These are phyloP conservation scores for Penicillium polonicum DNA, from an alignment of 2,329 filamentous ascomycete genomes.

Conservation along the genomic window DNA sequence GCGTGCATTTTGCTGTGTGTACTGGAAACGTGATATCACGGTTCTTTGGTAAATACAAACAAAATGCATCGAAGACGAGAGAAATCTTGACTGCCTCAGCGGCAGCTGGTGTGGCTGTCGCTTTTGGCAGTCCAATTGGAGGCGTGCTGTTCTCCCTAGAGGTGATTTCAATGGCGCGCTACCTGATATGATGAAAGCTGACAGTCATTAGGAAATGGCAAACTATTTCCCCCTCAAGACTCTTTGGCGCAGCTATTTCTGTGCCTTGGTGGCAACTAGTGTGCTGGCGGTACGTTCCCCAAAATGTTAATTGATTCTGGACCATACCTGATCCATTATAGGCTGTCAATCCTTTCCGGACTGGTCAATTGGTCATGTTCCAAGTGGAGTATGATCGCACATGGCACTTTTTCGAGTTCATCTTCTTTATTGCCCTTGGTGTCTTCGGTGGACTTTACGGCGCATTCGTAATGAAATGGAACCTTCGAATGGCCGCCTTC, in stretches of 20 bases:
- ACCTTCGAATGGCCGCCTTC: constrained; percentile 84
- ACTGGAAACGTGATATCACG: constrained; percentile 95
- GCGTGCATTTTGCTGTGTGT: constrained; percentile 98
- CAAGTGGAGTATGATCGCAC: constrained; percentile 92
- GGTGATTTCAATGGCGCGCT: constrained; percentile 32
- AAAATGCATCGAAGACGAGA: constrained; percentile 88
- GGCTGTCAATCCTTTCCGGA: constrained; percentile 96
- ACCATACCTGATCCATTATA: constrained; percentile 24
- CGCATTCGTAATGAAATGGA: constrained; percentile 97
- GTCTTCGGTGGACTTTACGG: constrained; percentile 94
- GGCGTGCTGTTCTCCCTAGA: constrained; percentile 95
- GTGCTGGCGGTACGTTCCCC: constrained; percentile 65
- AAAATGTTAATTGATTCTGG: background rate
- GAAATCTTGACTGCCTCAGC: constrained; percentile 95
- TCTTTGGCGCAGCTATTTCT: constrained; percentile 97
- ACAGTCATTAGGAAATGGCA: constrained; percentile 71
- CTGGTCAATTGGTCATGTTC: constrained; percentile 98
- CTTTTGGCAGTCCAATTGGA: constrained; percentile 95
- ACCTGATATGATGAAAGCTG: constrained; percentile 11
- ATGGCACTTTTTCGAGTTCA: constrained; percentile 95
- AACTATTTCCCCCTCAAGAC: constrained; percentile 96
- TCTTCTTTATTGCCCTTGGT: constrained; percentile 90
- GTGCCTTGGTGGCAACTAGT: constrained; percentile 89
- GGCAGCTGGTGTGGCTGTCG: constrained; percentile 91
- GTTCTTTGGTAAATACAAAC: constrained; percentile 86